phyloP scores from a whole-genome alignment of 2,329 filamentous ascomycete genomes.

The Botrytis hyacinthi region DNA sequence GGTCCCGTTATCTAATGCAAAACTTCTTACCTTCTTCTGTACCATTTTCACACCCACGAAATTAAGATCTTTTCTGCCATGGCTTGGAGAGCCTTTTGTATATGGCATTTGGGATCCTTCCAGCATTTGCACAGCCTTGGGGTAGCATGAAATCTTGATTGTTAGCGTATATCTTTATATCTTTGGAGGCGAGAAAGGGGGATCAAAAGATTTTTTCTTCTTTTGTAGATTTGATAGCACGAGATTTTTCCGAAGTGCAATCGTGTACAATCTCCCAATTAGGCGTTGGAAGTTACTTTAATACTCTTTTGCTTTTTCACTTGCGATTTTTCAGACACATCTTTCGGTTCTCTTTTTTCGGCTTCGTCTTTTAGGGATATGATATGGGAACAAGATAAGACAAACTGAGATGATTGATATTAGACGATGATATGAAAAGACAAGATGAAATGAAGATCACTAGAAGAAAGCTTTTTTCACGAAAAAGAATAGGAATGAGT shows the following conservation, averaged over 20 bases:
- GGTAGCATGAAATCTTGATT: conserved; percentile 20
- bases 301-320: conserved; percentile 16
- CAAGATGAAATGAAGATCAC: conserved; percentile 10
- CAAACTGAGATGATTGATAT: conserved; percentile 15
- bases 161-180: conserved; percentile 21
- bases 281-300: conserved; percentile 16
- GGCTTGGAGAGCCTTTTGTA: conserved; percentile 34
- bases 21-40: conserved; percentile 37
- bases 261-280: conserved; percentile 12
- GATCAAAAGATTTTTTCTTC: conserved; percentile 5
- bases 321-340: not conserved
- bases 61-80: conserved; percentile 31
- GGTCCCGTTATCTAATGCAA: conserved; percentile 13
- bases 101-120: conserved; percentile 27
- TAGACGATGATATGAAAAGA: conserved; percentile 18
- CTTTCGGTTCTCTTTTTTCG: not conserved
- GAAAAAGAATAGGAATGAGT: conserved; percentile 3
- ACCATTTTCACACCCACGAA: conserved; percentile 33
- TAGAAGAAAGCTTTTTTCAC: not conserved
- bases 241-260: not conserved
- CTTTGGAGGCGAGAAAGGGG: conserved; percentile 4
- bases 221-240: conserved; percentile 19
- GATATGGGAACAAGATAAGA: conserved; percentile 9
- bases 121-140: conserved; percentile 17
- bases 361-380: conserved; percentile 16